Evolutionary conservation across 371 early-diverging fungal genomes (phyloP), one percentile per base, ranked within the genome.

Genomic region (Mucor circinelloides): DNA sequence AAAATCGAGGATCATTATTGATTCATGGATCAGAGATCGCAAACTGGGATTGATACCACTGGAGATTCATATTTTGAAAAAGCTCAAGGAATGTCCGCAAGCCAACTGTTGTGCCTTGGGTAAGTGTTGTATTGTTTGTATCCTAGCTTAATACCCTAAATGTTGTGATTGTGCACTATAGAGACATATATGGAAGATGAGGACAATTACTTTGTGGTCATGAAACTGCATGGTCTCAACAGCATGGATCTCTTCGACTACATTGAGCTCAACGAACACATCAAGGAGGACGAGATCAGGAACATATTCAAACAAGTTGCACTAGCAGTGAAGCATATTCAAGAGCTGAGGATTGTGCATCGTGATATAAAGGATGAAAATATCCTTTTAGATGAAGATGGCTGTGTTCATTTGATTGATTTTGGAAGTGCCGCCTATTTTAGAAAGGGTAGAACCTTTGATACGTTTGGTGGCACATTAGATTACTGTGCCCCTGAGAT

Each of bases 321-420:
- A 13, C 69, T 77, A 23, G 91, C 87, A 1, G 80, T 93, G 6
- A 60, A 78, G 38, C 90, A 91, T 70, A 56, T 91, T n/a, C 92
- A 93, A 69, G 64, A 71, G 6, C 72, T 79, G 55, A 77, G 79
- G n/a, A 88, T 94, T 64, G 89, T 92, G 12, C 94, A 94, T 68
- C 71, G 94, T 32, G 87, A 87, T 61, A 87, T 87, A 59, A 87
- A 89, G 71, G 91, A 91, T 62, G 90, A 91, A 69, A 91, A 90
- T 64, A 80, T 91, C 36, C 81, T 91, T 61, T 64, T 90, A 31
- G 86, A 86, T 66, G 77, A 83, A 28, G 54, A 77, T 34, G 77
- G 80, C 28, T 72, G 66, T 6, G 82, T 85, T 7, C 79, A 83
- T 62, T 50, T 91, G 55, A 88, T 91, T 38, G 91, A 91, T 65